phyloP scores from a whole-genome alignment of 352 stramenopile genomes.

The Phytophthora citrophthora region DNA sequence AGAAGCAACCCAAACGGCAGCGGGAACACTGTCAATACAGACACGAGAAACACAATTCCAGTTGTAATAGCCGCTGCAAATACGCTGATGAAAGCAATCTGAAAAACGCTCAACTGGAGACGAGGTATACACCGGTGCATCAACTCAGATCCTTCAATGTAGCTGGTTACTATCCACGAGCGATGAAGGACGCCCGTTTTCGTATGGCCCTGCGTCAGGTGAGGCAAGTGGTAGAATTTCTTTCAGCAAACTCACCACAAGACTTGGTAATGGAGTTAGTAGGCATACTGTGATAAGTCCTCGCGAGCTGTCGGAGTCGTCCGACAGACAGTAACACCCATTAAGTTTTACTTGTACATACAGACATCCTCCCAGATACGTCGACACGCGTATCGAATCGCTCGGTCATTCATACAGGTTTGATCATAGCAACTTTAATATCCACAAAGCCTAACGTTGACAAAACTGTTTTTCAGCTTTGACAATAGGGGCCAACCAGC shows the following conservation, averaged over 20 bases:
- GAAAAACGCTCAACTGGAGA: not conserved
- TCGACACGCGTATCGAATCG: not conserved
- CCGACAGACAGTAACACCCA: slow-evolving; percentile 29
- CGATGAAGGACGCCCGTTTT: slow-evolving; percentile 15
- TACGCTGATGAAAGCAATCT: not conserved
- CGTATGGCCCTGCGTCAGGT: slow-evolving; percentile 10
- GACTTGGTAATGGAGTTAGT: no score
- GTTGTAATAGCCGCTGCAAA: slow-evolving; percentile 7
- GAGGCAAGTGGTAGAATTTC: not conserved
- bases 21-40: slow-evolving; percentile 1
- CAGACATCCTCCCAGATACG: not conserved
- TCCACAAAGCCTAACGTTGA: no score
- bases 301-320: slow-evolving; percentile 2
- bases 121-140: slow-evolving; percentile 6
- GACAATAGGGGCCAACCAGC: no score
- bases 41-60: slow-evolving; percentile 3
- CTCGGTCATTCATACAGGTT: not conserved
- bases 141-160: slow-evolving; percentile 5
- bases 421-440: no score
- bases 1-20: slow-evolving; percentile 5
- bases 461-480: no score
- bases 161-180: slow-evolving; percentile 10
- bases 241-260: slow-evolving; percentile 17
- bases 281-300: slow-evolving; percentile 11
- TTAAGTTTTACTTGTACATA: slow-evolving; percentile 30